Conservation (phyloP, 345 rosid species). For the Conringia planisiliqua region DNA sequence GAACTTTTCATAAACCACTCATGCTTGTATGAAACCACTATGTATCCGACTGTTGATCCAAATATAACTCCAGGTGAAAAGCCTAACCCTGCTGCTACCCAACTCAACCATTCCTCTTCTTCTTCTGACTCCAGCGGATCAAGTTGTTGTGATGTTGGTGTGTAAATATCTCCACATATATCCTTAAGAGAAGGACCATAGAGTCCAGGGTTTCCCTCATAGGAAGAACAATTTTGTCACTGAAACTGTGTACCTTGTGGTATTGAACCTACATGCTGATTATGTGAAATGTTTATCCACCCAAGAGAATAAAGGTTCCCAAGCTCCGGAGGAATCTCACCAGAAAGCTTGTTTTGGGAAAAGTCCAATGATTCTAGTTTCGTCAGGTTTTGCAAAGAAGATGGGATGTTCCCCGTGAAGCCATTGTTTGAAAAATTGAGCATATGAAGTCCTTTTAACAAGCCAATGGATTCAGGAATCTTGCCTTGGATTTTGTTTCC, state of each 20-base stretch:
- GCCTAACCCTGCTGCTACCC: constrained; percentile 6
- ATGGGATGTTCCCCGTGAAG: neutral
- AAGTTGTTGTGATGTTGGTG: neutral
- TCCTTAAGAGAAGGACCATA: neutral
- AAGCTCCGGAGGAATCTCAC: neutral
- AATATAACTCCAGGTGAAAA: neutral
- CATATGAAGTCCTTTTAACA: neutral
- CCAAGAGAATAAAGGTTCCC: neutral
- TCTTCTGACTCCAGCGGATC: too few species aligned
- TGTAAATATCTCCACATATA: neutral
- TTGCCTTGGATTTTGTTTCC: neutral
- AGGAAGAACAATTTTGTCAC: neutral
- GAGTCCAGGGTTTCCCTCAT: neutral
- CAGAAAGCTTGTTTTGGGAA: neutral
- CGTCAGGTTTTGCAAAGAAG: neutral
- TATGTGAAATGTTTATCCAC: neutral
- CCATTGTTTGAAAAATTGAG: neutral
- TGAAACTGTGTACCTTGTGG: constrained; percentile 5
- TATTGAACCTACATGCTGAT: neutral
- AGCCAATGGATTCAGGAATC: neutral
- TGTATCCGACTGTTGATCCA: neutral
- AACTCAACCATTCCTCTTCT: neutral
- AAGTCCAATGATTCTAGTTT: neutral
- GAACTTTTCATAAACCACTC: neutral
- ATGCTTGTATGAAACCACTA: neutral